Conservation (phyloP, 169 alveolate species). For the Plasmodium inui region DNA sequence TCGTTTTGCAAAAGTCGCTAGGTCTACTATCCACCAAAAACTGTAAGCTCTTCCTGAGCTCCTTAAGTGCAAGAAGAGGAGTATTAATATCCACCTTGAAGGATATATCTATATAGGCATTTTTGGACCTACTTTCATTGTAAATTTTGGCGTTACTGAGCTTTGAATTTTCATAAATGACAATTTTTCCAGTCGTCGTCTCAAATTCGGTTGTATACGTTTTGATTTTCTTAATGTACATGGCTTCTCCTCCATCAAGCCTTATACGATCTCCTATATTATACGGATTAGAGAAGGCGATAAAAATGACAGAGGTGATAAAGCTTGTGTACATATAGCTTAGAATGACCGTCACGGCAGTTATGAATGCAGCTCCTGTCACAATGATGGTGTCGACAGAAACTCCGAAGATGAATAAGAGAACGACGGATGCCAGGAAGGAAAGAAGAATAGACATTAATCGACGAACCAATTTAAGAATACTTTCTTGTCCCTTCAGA, state of each 20-base stretch:
- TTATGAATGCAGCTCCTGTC: slow-evolving; percentile 91
- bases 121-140: slow-evolving; percentile 88
- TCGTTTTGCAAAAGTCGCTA: slow-evolving; percentile 87
- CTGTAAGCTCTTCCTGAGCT: slow-evolving; percentile 79
- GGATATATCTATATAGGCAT: slow-evolving; percentile 83
- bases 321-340: slow-evolving; percentile 89
- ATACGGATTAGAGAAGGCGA: slow-evolving; percentile 90
- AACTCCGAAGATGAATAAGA: slow-evolving; percentile 86
- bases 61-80: slow-evolving; percentile 87
- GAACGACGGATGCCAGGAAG: slow-evolving; percentile 82
- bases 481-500: slow-evolving; percentile 88
- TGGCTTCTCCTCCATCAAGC: slow-evolving; percentile 87
- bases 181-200: slow-evolving; percentile 85
- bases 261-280: slow-evolving; percentile 90
- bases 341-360: slow-evolving; percentile 89
- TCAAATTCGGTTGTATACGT: slow-evolving; percentile 90
- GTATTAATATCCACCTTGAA: slow-evolving; percentile 86
- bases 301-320: slow-evolving; percentile 90
- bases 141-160: slow-evolving; percentile 86
- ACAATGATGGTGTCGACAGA: slow-evolving; percentile 89
- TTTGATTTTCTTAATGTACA: slow-evolving; percentile 86
- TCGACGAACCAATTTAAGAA: slow-evolving; percentile 85
- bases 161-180: slow-evolving; percentile 87
- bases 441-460: slow-evolving; percentile 85
- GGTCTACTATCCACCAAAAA: slow-evolving; percentile 86